A percentile compares a stretch with the other conserved stretches of the same genome.
phyloP scores from a whole-genome alignment of 805 yeast species.

The Candida cerambycidarum region DNA sequence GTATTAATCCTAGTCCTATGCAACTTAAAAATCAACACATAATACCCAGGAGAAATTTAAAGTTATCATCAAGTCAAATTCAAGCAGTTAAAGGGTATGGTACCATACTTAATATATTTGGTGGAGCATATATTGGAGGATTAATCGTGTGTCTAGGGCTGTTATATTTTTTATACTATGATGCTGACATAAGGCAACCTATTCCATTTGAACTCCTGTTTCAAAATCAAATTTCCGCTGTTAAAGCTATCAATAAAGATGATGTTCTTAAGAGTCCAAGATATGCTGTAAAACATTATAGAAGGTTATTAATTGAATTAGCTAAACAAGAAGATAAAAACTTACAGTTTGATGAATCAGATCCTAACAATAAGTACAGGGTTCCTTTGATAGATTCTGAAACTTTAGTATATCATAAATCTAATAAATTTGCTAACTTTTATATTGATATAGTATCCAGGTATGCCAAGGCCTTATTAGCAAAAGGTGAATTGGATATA shows the following conservation, averaged over 20 bases:
- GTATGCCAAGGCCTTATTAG: slow-evolving; percentile 40
- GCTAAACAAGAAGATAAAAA: slow-evolving; percentile 27
- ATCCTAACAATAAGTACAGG: slow-evolving; percentile 24
- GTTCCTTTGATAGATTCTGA: slow-evolving; percentile 36
- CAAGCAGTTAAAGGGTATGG: slow-evolving; percentile 25
- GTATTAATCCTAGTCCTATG: background rate
- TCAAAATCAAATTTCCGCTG: slow-evolving; percentile 34
- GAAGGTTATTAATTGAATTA: slow-evolving; percentile 35
- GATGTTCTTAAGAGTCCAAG: slow-evolving; percentile 43
- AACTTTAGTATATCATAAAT: slow-evolving; percentile 27
- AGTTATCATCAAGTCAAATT: slow-evolving; percentile 4
- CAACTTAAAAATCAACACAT: background rate
- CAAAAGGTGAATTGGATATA: slow-evolving; percentile 37
- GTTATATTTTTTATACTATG: slow-evolving; percentile 38
- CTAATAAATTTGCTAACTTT: slow-evolving; percentile 37
- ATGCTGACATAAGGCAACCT: slow-evolving; percentile 38
- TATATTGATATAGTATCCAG: slow-evolving; percentile 43
- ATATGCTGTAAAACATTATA: slow-evolving; percentile 43
- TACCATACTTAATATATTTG: slow-evolving; percentile 33
- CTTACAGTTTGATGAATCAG: slow-evolving; percentile 26
- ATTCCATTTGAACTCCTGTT: slow-evolving; percentile 40
- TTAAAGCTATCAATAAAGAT: slow-evolving; percentile 44
- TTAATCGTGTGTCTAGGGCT: slow-evolving; percentile 38
- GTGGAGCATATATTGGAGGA: slow-evolving; percentile 46
- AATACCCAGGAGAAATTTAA: slow-evolving; percentile 1